Conservation (phyloP, 306 rosid genomes). For the Oxytropis ochrocephala region DNA sequence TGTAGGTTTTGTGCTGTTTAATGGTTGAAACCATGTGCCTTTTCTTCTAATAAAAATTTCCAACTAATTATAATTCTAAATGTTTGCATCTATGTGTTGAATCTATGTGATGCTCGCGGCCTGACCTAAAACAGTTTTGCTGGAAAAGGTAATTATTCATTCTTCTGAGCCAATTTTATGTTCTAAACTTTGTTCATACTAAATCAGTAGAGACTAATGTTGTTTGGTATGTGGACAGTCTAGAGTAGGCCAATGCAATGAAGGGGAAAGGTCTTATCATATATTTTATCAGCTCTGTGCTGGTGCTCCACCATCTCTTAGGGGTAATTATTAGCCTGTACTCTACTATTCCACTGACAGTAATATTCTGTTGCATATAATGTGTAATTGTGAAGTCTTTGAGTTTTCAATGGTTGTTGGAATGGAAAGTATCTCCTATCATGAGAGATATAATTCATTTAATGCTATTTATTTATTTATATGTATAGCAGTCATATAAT, state of each 20-base stretch:
- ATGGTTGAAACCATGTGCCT: slow-evolving; percentile 6
- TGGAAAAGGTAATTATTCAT: slow-evolving; percentile 69
- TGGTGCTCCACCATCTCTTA: slow-evolving; percentile 72
- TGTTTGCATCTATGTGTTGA: slow-evolving; percentile 25
- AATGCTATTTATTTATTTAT: neutral
- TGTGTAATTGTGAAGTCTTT: neutral
- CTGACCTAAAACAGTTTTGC: slow-evolving; percentile 54
- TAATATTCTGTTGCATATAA: slow-evolving; percentile 14
- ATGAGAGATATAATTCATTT: neutral
- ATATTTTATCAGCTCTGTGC: slow-evolving; percentile 92
- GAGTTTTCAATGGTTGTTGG: neutral
- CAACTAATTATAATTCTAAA: slow-evolving; percentile 32
- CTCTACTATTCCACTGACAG: neutral
- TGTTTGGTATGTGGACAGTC: slow-evolving; percentile 49
- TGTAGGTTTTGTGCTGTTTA: slow-evolving; percentile 52
- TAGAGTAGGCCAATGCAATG: slow-evolving; percentile 91
- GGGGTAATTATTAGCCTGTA: slow-evolving; percentile 38
- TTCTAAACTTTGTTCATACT: neutral
- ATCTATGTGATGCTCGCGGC: slow-evolving; percentile 9
- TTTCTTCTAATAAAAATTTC: slow-evolving; percentile 6
- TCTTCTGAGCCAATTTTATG: slow-evolving; percentile 9
- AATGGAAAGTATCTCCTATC: neutral
- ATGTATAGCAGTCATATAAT: neutral
- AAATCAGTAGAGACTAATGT: slow-evolving; percentile 14
- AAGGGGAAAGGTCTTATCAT: slow-evolving; percentile 92